These are phyloP conservation scores for Oxytropis ochrocephala DNA, from an alignment of 306 rosid genomes.

Conservation along the genomic window DNA sequence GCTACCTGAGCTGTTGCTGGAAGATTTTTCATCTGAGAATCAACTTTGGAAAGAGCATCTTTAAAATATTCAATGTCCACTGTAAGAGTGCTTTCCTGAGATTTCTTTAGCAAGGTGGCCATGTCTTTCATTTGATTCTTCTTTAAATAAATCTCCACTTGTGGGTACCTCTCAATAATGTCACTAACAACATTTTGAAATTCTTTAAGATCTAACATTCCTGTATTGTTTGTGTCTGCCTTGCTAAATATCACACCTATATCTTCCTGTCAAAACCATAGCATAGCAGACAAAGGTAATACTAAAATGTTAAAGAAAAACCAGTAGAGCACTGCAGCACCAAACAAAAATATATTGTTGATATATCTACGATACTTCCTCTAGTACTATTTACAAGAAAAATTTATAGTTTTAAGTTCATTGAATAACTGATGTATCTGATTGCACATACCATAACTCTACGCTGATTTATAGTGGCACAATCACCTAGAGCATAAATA, in stretches of 20 bases:
- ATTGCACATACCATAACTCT: conserved; percentile 63
- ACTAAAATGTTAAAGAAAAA: background rate
- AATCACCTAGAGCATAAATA: conserved; percentile 90
- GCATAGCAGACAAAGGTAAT: background rate
- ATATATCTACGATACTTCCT: background rate
- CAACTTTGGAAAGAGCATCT: conserved; percentile 78
- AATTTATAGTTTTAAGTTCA: too few species aligned
- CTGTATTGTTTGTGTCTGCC: conserved; percentile 65
- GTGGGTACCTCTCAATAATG: conserved; percentile 91
- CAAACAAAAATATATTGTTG: background rate
- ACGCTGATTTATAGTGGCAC: conserved; percentile 89
- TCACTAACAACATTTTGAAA: conserved; percentile 58
- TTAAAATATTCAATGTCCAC: conserved; percentile 74
- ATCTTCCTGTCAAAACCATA: conserved; percentile 58
- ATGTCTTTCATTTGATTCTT: conserved; percentile 60
- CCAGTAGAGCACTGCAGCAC: background rate
- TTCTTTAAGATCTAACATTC: conserved; percentile 60
- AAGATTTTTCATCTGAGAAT: conserved; percentile 88
- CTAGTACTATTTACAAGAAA: too few species aligned
- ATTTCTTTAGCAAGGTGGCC: conserved; percentile 43
- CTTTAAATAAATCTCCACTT: conserved; percentile 81
- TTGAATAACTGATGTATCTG: too few species aligned
- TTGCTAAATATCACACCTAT: conserved; percentile 67
- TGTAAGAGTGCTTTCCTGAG: conserved; percentile 34
- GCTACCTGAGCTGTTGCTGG: conserved; percentile 99